A percentile compares a stretch with the other conserved stretches of the same genome.
These are phyloP conservation scores for Apostasia shenzhenica DNA, from an alignment of 106 monocot genomes.

Conservation along the genomic window DNA sequence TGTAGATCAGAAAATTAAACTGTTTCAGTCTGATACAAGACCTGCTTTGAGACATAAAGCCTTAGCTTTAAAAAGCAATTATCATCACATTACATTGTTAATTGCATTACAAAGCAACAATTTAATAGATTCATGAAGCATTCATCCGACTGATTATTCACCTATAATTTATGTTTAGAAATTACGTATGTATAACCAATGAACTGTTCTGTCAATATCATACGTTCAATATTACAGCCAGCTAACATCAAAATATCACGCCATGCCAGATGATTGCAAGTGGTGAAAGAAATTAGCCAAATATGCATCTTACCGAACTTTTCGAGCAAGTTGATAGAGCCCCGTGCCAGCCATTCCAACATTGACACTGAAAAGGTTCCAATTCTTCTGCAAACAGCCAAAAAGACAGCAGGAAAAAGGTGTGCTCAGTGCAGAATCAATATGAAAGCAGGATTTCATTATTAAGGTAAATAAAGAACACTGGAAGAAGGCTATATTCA, in stretches of 20 bases:
- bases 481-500: background rate
- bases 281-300: background rate
- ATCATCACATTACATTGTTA: too few species aligned
- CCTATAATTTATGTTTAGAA: background rate
- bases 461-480: too few species aligned
- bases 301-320: constrained; percentile 38
- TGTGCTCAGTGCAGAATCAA: background rate
- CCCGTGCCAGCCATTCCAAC: constrained; percentile 71
- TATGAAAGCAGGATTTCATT: too few species aligned
- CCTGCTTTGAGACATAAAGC: too few species aligned
- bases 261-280: background rate
- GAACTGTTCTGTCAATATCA: too few species aligned
- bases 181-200: background rate
- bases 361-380: constrained; percentile 78
- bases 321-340: constrained; percentile 66
- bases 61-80: too few species aligned
- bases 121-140: too few species aligned
- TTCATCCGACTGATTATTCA: too few species aligned
- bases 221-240: too few species aligned
- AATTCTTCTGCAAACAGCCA: constrained; percentile 57
- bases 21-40: too few species aligned
- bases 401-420: background rate
- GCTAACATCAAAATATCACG: background rate
- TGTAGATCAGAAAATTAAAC: too few species aligned
- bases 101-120: too few species aligned